phyloP scores from a whole-genome alignment of 2,329 filamentous ascomycete species.

The Colletotrichum spaethianum region DNA sequence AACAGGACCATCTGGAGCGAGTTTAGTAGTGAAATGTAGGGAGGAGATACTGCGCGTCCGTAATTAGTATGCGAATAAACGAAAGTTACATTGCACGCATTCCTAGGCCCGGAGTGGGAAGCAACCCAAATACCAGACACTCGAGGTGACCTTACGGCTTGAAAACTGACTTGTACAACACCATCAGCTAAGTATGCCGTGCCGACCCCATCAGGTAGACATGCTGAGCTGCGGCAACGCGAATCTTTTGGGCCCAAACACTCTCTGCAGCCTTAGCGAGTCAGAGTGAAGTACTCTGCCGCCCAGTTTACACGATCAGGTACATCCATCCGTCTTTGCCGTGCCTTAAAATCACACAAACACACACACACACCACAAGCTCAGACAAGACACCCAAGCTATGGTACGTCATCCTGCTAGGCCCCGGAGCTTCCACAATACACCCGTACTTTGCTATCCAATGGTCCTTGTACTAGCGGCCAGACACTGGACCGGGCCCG shows the following conservation, averaged over 20 bases:
- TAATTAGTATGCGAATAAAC: background rate
- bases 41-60: background rate
- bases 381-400: background rate
- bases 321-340: background rate
- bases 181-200: background rate
- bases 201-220: background rate
- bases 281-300: background rate
- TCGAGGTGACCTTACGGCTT: background rate
- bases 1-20: background rate
- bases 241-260: background rate
- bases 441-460: background rate
- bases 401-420: conserved; percentile 17
- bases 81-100: background rate
- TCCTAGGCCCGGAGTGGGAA: background rate
- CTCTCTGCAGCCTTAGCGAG: background rate
- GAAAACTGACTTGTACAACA: background rate
- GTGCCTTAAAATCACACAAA: background rate
- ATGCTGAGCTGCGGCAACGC: background rate
- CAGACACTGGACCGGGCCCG: background rate
- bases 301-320: background rate
- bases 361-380: background rate
- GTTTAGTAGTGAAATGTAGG: too few species aligned
- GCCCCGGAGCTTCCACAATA: background rate
- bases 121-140: background rate
- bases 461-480: background rate